Percentiles rank a stretch among this genome's conserved stretches.
These are phyloP conservation scores for Lachancea waltii DNA, from an alignment of 805 yeast species.

Conservation along the genomic window DNA sequence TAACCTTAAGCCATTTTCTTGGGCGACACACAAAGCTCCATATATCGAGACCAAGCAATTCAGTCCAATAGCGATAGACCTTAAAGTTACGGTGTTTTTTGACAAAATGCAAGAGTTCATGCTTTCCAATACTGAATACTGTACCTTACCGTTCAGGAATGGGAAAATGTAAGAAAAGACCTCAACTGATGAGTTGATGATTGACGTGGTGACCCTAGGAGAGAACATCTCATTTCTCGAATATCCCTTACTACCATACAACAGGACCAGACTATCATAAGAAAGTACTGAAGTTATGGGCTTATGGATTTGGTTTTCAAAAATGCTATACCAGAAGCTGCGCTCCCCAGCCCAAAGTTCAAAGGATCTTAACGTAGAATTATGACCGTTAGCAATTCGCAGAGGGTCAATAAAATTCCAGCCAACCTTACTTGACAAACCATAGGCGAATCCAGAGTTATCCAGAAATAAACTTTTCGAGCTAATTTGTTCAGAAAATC, in stretches of 20 bases:
- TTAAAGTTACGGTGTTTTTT: slow-evolving; percentile 30
- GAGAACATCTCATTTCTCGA: slow-evolving; percentile 21
- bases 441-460: slow-evolving; percentile 43
- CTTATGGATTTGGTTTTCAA: slow-evolving; percentile 30
- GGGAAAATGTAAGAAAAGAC: slow-evolving; percentile 69
- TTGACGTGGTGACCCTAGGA: slow-evolving; percentile 42
- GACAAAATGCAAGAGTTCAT: slow-evolving; percentile 51
- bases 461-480: slow-evolving; percentile 21
- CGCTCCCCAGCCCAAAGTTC: slow-evolving; percentile 29
- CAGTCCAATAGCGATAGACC: slow-evolving; percentile 45
- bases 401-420: slow-evolving; percentile 34
- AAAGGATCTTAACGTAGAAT: slow-evolving; percentile 24
- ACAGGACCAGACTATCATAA: slow-evolving; percentile 37
- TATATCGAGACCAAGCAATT: slow-evolving; percentile 63
- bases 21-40: slow-evolving; percentile 35
- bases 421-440: slow-evolving; percentile 46
- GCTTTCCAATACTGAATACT: slow-evolving; percentile 80
- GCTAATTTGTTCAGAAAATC: no score
- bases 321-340: slow-evolving; percentile 32
- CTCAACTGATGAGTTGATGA: slow-evolving; percentile 75
- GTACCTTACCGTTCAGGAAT: slow-evolving; percentile 66
- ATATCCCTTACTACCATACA: slow-evolving; percentile 21
- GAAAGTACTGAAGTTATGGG: slow-evolving; percentile 38
- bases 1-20: slow-evolving; percentile 21
- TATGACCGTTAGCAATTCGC: slow-evolving; percentile 18